Evolutionary conservation across 768 basidiomycete genomes (phyloP).

Genomic region (Lactarius sp.): DNA sequence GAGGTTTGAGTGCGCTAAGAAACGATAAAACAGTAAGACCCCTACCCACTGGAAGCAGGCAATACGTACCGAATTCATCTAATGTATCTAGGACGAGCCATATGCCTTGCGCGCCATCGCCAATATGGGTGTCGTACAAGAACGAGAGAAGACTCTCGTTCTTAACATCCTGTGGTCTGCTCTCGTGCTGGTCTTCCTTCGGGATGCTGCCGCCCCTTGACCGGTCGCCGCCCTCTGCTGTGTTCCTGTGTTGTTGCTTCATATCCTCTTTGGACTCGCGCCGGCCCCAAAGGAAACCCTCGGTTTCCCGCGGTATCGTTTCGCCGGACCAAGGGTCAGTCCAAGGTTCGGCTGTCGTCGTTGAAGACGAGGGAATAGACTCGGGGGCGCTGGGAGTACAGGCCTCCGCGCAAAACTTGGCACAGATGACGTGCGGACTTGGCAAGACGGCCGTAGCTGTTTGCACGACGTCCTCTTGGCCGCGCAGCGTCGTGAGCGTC

Average conservation of each 20-base stretch:
- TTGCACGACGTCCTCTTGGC: slow-evolving; percentile 18
- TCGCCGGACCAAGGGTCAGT: slow-evolving; percentile 23
- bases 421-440: slow-evolving; percentile 23
- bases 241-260: slow-evolving; percentile 3
- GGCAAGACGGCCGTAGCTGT: not conserved
- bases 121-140: slow-evolving; percentile 13
- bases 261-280: slow-evolving; percentile 25
- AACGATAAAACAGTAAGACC: not conserved
- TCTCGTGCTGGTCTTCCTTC: slow-evolving; percentile 13
- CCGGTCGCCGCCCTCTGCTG: not conserved
- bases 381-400: not conserved
- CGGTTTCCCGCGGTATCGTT: slow-evolving; percentile 17
- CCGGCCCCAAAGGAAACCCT: slow-evolving; percentile 6
- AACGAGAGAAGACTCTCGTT: not conserved
- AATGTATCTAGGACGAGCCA: slow-evolving; percentile 25
- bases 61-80: slow-evolving; percentile 17
- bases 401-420: slow-evolving; percentile 15
- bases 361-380: not conserved
- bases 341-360: slow-evolving; percentile 12
- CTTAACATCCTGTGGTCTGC: slow-evolving; percentile 1
- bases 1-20: slow-evolving; percentile 19
- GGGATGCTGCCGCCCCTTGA: not conserved
- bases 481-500: slow-evolving; percentile 20
- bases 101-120: slow-evolving; percentile 22
- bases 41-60: not conserved